Base-by-base conservation (phyloP, 2,329 filamentous ascomycete genomes). In the Colletotrichum truncatum region DNA sequence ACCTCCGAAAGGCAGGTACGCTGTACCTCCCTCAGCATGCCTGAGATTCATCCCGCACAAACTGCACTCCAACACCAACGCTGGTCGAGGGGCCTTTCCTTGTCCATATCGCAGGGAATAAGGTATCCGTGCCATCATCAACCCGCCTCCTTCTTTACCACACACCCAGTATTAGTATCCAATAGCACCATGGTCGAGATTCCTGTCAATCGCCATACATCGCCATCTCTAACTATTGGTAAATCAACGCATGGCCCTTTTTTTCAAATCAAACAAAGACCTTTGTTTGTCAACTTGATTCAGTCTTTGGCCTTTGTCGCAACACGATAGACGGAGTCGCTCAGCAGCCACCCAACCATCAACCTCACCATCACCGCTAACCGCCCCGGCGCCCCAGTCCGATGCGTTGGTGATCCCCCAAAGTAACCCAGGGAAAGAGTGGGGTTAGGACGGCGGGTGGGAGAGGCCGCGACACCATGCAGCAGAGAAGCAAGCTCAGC, bases 391-490 rank as follows among this genome's bases (percentile, higher is more conserved):
- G 46, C 16, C 54, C 18, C 48, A 64, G 39, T 53, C 48, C 46
- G 39, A 48, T 60, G 34, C 56, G 34, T 60, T 64, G 48, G 55
- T 48, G 55, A 59, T 60, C 48, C 28, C 59, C 26, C 41, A 60
- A 60, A 53, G 38, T 53, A 36, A 48, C 16, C 14, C 48, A 60
- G 18, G 38, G 41, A 26, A 41, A 41, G 38, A 32, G 48, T 61
- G 56, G 48, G 56, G 39, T 41, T 53, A 30, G 46, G 21, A 30
- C 48, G 41, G 16, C 26, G 12, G 48, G 34, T 48, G 32, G 55
- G 18, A 48, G 48, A 51, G 41, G 41, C 41, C 41, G 41, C 60
- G 45, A 43, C 60, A 51, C 36, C 23, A 38, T 52, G 45, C 54
- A 52, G 36, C 28, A 56, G 26, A 48, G 48, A 54, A 34, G 16